Conservation (phyloP, 768 basidiomycete species). For the Rhodotorula toruloides region DNA sequence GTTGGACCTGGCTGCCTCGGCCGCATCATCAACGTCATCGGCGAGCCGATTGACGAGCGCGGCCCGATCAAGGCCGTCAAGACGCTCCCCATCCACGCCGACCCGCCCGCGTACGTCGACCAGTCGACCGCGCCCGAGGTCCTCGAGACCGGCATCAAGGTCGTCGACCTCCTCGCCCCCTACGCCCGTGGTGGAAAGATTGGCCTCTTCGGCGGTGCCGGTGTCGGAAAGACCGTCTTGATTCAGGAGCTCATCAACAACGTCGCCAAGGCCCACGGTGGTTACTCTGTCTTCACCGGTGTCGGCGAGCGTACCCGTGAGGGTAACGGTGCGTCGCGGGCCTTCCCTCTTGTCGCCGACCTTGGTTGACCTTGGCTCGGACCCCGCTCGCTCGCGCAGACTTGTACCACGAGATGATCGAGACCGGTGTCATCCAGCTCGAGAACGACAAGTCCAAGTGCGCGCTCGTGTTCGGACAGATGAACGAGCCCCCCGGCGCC, state of each 20-base stretch:
- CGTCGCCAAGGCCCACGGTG: constrained; percentile 99
- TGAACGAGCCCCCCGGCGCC: constrained; percentile 99
- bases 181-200: constrained; percentile 99
- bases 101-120: constrained; percentile 94
- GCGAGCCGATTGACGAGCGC: constrained; percentile 99
- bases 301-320: constrained; percentile 99
- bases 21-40: constrained; percentile 99
- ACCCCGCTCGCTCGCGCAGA: constrained; percentile 44
- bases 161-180: constrained; percentile 97
- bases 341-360: too few species aligned
- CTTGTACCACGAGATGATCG: constrained; percentile 97
- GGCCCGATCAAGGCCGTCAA: constrained; percentile 90
- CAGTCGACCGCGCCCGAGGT: constrained; percentile 99
- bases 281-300: constrained; percentile 83
- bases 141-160: constrained; percentile 99
- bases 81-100: constrained; percentile 81
- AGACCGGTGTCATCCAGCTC: constrained; percentile 99
- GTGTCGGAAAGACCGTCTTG: constrained; percentile 99
- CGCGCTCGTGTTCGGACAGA: constrained; percentile 99
- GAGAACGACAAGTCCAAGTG: constrained; percentile 97
- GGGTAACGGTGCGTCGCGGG: constrained; percentile 67
- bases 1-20: constrained; percentile 92
- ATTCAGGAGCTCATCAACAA: constrained; percentile 98
- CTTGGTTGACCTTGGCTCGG: neutral
- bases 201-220: constrained; percentile 99